A percentile compares a stretch with the other conserved stretches of the same genome.
phyloP scores from a whole-genome alignment of 257 asterid species.

The Osmanthus fragrans region DNA sequence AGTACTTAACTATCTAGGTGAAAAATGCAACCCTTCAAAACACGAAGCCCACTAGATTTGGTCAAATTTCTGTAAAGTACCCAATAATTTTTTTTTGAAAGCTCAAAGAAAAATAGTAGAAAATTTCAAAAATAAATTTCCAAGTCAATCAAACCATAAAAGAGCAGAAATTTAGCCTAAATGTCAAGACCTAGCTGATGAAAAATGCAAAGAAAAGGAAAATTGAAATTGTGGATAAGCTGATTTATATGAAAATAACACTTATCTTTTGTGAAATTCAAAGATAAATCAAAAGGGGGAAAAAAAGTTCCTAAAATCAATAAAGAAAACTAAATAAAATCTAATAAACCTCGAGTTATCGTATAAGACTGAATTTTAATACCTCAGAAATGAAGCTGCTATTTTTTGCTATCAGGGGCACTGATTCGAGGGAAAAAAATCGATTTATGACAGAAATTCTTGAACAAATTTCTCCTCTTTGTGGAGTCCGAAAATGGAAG shows the following conservation, averaged over 20 bases:
- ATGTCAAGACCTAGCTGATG: conserved; percentile 25
- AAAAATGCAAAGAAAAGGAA: conserved; percentile 3
- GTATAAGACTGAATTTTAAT: not conserved
- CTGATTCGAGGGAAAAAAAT: not conserved
- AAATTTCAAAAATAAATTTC: conserved; percentile 16
- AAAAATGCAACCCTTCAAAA: conserved; percentile 2
- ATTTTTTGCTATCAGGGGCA: not conserved
- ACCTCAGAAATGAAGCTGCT: not conserved
- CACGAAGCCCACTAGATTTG: not conserved
- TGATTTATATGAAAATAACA: not conserved
- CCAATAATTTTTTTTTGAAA: not conserved
- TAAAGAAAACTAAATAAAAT: not conserved
- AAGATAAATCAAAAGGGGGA: not conserved
- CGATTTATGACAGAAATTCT: not conserved
- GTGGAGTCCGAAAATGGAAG: not conserved
- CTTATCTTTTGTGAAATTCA: not conserved
- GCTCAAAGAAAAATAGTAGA: conserved; percentile 4
- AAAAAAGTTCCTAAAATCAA: not conserved
- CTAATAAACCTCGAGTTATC: not conserved
- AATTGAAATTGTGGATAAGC: not conserved
- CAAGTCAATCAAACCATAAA: conserved; percentile 56
- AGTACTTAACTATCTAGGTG: conserved; percentile 14
- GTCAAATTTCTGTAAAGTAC: not conserved
- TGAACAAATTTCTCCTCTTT: not conserved
- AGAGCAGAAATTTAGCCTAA: conserved; percentile 17